Percentiles rank a stretch among this genome's conserved stretches.
Conservation (phyloP, 768 basidiomycete genomes). For the Ramaria rubella region DNA sequence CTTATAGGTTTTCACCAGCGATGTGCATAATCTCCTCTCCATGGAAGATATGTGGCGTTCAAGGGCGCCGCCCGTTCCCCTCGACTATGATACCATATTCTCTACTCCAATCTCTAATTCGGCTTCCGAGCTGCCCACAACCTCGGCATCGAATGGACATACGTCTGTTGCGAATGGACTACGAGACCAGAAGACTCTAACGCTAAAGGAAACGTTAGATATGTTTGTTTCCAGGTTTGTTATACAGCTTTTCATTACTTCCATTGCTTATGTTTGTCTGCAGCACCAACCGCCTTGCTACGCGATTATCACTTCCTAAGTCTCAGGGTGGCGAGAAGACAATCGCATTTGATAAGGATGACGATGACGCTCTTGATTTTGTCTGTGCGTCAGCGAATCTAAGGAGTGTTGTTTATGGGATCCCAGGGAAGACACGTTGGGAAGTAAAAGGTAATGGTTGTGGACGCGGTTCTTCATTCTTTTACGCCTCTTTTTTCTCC, state of each 20-base stretch:
- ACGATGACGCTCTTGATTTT: constrained; percentile 94
- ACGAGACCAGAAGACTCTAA: constrained; percentile 77
- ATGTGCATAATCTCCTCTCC: constrained; percentile 80
- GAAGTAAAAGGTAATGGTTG: constrained; percentile 77
- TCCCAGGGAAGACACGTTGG: constrained; percentile 86
- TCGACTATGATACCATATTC: constrained; percentile 74
- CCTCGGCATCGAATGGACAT: constrained; percentile 22
- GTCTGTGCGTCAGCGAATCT: constrained; percentile 94
- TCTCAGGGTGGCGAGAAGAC: constrained; percentile 52
- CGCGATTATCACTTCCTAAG: constrained; percentile 36
- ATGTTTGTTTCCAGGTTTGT: constrained; percentile 79
- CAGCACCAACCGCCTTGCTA: constrained; percentile 77
- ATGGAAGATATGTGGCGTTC: constrained; percentile 99
- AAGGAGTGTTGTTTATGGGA: constrained; percentile 84
- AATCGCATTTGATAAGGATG: constrained; percentile 95
- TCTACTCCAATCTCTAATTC: constrained; percentile 18
- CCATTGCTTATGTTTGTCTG: not conserved
- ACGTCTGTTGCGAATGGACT: constrained; percentile 33
- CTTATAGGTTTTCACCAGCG: constrained; percentile 74
- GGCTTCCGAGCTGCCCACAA: constrained; percentile 5
- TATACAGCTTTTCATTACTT: not conserved
- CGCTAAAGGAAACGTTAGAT: constrained; percentile 71
- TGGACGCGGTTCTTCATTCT: not conserved
- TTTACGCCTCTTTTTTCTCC: not conserved
- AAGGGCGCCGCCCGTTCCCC: constrained; percentile 76